Conservation (phyloP, 2,329 filamentous ascomycete genomes). For the Microdochium paspali region DNA sequence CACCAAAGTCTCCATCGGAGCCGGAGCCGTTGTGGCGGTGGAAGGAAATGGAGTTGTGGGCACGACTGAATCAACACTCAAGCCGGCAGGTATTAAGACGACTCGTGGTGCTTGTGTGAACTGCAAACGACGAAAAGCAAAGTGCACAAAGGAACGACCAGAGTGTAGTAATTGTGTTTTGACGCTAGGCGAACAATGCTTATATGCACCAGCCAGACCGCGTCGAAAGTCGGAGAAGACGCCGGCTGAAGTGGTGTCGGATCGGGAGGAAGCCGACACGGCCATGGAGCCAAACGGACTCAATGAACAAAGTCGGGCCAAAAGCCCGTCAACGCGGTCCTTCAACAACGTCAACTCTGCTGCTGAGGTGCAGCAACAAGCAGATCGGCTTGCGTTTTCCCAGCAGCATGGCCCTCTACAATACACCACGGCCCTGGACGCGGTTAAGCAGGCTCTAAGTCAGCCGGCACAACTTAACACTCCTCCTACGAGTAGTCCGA, state of each 20-base stretch:
- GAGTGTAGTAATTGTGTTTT: constrained; percentile 18
- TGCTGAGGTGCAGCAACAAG: background rate
- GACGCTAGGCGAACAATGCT: constrained; percentile 11
- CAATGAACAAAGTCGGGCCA: background rate
- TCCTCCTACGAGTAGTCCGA: background rate
- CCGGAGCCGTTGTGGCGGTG: constrained; percentile 14
- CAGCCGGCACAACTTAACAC: background rate
- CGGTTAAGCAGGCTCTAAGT: background rate
- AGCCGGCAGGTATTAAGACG: constrained; percentile 11
- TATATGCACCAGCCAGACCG: constrained; percentile 17
- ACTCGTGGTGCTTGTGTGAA: constrained; percentile 22
- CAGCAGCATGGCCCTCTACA: background rate
- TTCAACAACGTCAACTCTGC: background rate
- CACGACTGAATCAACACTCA: constrained; percentile 15
- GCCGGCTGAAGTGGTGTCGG: constrained; percentile 6
- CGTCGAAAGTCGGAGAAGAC: constrained; percentile 15
- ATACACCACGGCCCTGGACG: background rate
- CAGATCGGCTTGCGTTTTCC: background rate
- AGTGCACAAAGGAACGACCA: constrained; percentile 25
- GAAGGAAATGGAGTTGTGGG: constrained; percentile 15
- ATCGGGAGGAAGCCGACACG: background rate
- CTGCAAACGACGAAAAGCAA: constrained; percentile 18
- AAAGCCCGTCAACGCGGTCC: background rate
- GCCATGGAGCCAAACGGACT: background rate
- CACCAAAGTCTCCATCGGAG: constrained; percentile 10